Evolutionary conservation across 495 filamentous ascomycete genomes (phyloP).

Genomic region (Annulohypoxylon moriforme): DNA sequence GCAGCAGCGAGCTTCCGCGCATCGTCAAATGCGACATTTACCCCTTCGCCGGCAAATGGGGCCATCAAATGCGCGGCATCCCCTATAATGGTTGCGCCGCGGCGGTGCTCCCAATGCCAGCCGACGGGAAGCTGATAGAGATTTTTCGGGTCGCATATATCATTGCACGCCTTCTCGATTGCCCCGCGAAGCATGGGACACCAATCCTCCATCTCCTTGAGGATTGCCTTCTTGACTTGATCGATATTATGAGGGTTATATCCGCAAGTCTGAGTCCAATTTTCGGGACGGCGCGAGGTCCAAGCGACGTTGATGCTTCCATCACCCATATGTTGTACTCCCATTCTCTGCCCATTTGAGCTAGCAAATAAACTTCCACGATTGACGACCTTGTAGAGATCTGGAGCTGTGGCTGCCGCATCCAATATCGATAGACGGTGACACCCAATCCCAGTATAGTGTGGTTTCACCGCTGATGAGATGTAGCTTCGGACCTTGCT

Average conservation of each 20-base stretch:
- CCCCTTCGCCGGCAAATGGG: conserved; percentile 70
- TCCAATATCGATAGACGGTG: conserved; percentile 56
- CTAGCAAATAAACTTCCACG: conserved; percentile 59
- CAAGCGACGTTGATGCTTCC: conserved; percentile 52
- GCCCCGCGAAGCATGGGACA: conserved; percentile 45
- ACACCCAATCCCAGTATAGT: conserved; percentile 53
- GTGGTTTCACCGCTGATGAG: conserved; percentile 44
- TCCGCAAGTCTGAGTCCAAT: conserved; percentile 55
- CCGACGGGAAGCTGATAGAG: conserved; percentile 67
- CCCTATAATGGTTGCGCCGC: conserved; percentile 66
- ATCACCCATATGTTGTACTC: conserved; percentile 60
- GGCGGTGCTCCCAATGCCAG: conserved; percentile 59
- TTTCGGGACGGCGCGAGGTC: conserved; percentile 41
- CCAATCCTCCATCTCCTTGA: conserved; percentile 47
- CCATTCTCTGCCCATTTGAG: conserved; percentile 52
- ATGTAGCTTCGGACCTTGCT: conserved; percentile 52
- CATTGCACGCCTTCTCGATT: conserved; percentile 35
- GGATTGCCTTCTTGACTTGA: conserved; percentile 41
- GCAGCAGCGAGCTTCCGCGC: conserved; percentile 63
- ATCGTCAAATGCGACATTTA: conserved; percentile 69
- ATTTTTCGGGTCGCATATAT: conserved; percentile 43
- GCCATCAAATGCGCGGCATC: conserved; percentile 74
- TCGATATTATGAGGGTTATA: conserved; percentile 45
- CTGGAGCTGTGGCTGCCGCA: conserved; percentile 50
- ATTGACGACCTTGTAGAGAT: conserved; percentile 56